Conservation (phyloP, 805 yeast species). For the Candida nemodendra region DNA sequence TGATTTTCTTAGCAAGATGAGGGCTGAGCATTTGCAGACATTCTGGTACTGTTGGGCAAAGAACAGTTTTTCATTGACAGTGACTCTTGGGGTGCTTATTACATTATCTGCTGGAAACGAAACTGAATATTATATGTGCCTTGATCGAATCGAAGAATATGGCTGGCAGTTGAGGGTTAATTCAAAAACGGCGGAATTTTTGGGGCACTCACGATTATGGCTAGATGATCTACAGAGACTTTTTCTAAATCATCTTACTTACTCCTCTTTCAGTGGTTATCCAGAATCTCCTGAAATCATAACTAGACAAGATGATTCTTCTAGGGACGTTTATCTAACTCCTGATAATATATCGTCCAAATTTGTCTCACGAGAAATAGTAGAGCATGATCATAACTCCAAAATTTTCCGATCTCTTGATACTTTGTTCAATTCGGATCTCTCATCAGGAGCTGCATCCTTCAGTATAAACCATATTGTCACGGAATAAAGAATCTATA, state of each 20-base stretch:
- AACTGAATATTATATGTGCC: slow-evolving; percentile 5
- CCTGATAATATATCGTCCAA: background rate
- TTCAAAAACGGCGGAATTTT: slow-evolving; percentile 20
- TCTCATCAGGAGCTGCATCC: background rate
- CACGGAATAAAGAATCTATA: too few relatives aligned
- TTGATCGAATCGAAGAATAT: slow-evolving; percentile 16
- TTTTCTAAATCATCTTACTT: background rate
- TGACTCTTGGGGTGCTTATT: slow-evolving; percentile 12
- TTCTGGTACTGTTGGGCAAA: slow-evolving; percentile 21
- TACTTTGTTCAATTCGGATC: background rate
- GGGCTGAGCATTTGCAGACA: slow-evolving; percentile 20
- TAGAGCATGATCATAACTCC: background rate
- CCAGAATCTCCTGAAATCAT: background rate
- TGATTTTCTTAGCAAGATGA: slow-evolving; percentile 15
- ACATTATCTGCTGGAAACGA: slow-evolving; percentile 7
- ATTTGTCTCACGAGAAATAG: background rate
- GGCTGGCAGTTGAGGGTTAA: slow-evolving; percentile 18
- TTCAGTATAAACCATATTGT: background rate
- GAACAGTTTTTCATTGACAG: slow-evolving; percentile 10
- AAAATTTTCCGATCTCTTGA: background rate
- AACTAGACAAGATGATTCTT: background rate
- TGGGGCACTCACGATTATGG: slow-evolving; percentile 17
- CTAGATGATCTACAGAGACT: slow-evolving; percentile 13
- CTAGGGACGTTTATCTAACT: background rate
- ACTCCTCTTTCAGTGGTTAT: background rate